These are phyloP conservation scores for Neolentinus lepideus DNA, from an alignment of 1,284 basidiomycete species.

Conservation along the genomic window DNA sequence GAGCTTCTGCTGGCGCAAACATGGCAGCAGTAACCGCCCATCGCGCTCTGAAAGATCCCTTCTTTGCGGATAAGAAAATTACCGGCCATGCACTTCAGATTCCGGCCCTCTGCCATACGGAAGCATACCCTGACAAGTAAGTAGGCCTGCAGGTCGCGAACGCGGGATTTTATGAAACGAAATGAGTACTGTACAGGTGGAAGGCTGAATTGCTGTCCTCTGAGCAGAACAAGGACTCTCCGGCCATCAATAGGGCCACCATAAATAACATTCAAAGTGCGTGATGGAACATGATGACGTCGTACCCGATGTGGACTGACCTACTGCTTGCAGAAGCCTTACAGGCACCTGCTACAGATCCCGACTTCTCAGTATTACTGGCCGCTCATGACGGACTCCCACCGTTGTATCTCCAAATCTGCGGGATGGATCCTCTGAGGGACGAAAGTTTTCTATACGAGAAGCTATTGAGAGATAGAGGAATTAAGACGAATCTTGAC, in stretches of 20 bases:
- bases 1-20: no score
- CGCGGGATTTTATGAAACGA: no score
- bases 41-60: no score
- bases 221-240: constrained; percentile 15
- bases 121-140: no score
- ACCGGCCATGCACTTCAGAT: no score
- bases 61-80: no score
- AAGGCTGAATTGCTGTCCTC: constrained; percentile 15
- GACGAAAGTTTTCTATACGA: constrained; percentile 17
- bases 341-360: constrained; percentile 6
- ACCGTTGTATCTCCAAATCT: constrained; percentile 13
- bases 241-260: constrained; percentile 8
- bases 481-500: constrained; percentile 11
- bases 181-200: no score
- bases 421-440: constrained; percentile 15
- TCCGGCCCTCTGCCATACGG: no score
- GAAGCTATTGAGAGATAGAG: constrained; percentile 9
- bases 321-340: constrained; percentile 9
- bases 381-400: constrained; percentile 11
- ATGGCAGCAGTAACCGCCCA: no score
- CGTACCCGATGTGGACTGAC: constrained; percentile 8
- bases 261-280: constrained; percentile 1
- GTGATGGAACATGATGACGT: no score
- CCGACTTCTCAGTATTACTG: constrained; percentile 13
- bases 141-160: no score